These are phyloP conservation scores for Corynascus novoguineensis DNA, from an alignment of 495 filamentous ascomycete genomes.

Conservation along the genomic window DNA sequence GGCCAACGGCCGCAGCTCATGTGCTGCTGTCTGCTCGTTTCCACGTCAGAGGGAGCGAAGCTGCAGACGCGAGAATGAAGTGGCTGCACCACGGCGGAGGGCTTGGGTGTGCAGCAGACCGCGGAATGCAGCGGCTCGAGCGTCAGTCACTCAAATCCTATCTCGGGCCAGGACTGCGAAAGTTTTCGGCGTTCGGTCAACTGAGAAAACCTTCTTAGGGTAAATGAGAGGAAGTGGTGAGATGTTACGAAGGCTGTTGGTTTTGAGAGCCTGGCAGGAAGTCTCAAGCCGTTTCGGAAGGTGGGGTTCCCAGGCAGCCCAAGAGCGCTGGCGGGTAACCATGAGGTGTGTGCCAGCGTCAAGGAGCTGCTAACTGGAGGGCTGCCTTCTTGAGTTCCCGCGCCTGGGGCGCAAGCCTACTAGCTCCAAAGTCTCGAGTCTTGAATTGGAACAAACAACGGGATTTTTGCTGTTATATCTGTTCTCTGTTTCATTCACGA, in stretches of 20 bases:
- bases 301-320: constrained; percentile 9
- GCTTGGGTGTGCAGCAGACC: not conserved
- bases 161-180: too few species aligned
- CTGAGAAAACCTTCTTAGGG: too few species aligned
- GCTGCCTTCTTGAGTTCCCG: not conserved
- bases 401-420: too few species aligned
- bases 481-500: not conserved
- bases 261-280: not conserved
- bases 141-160: not conserved
- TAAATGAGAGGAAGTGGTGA: not conserved
- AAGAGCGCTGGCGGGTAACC: too few species aligned
- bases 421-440: too few species aligned
- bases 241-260: constrained; percentile 6
- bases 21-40: not conserved
- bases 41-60: not conserved
- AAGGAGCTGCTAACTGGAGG: not conserved
- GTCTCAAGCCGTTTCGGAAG: constrained; percentile 10
- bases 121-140: not conserved
- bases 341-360: too few species aligned
- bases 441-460: too few species aligned
- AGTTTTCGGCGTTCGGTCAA: not conserved
- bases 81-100: not conserved
- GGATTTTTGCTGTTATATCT: not conserved
- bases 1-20: not conserved
- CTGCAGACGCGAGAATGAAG: not conserved